These are phyloP conservation scores for Stachybotrys chartarum DNA, from an alignment of 2,329 filamentous ascomycete genomes.

Conservation along the genomic window DNA sequence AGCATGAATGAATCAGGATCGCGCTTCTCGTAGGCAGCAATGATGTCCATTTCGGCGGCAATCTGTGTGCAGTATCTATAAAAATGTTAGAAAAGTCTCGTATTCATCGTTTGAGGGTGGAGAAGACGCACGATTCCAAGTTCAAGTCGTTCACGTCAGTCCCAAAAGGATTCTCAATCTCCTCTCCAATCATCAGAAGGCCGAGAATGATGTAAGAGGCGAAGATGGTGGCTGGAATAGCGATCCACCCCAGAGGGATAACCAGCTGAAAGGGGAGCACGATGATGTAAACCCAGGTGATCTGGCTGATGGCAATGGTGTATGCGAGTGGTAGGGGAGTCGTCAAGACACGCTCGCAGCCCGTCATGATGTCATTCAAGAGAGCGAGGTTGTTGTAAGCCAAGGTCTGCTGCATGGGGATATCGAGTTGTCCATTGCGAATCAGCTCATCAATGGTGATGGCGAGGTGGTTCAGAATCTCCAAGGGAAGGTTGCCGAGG, in stretches of 20 bases:
- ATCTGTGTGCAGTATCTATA: constrained; percentile 65
- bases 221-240: constrained; percentile 67
- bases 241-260: constrained; percentile 57
- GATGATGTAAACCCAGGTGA: constrained; percentile 78
- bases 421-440: constrained; percentile 43
- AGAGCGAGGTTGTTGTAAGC: constrained; percentile 53
- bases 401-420: constrained; percentile 53
- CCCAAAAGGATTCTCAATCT: constrained; percentile 83
- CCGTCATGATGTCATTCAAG: constrained; percentile 66
- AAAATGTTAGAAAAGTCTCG: background rate
- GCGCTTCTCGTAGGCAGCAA: constrained; percentile 45
- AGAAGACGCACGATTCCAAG: constrained; percentile 40
- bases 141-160: constrained; percentile 77
- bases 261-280: constrained; percentile 77
- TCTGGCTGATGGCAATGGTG: constrained; percentile 76
- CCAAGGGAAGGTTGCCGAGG: constrained; percentile 75
- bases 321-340: constrained; percentile 80
- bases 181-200: constrained; percentile 64
- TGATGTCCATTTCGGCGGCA: constrained; percentile 65
- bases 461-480: constrained; percentile 68
- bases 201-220: constrained; percentile 80
- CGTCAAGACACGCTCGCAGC: constrained; percentile 71
- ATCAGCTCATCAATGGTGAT: constrained; percentile 58
- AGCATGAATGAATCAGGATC: constrained; percentile 23
- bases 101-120: background rate